Conservation (phyloP, 805 yeast genomes). For the Huiozyma naganishii region DNA sequence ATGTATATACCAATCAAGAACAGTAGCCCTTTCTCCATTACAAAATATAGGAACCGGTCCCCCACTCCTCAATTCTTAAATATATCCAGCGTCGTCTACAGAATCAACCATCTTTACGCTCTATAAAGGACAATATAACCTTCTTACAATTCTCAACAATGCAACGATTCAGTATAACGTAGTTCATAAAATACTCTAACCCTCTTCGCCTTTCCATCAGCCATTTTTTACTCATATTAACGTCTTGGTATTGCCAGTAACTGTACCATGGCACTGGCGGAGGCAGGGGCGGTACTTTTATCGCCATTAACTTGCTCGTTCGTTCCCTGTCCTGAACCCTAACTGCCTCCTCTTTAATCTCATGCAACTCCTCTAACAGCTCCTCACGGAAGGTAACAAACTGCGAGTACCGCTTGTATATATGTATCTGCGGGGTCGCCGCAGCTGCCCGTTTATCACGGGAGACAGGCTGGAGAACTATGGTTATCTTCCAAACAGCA, state of each 20-base stretch:
- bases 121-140: conserved; percentile 3
- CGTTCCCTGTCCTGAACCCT: conserved; percentile 8
- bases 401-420: conserved; percentile 57
- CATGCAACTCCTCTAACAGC: conserved; percentile 17
- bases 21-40: too few relatives aligned
- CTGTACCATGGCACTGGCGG: conserved; percentile 35
- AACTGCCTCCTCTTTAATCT: neutral
- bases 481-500: conserved; percentile 23
- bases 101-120: neutral
- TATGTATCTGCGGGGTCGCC: conserved; percentile 25
- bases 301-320: conserved; percentile 2
- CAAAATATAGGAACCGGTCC: too few relatives aligned
- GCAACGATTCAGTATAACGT: conserved; percentile 35
- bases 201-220: conserved; percentile 45
- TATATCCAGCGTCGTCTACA: too few relatives aligned
- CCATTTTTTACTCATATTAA: conserved; percentile 34
- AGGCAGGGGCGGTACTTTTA: conserved; percentile 40
- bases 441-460: neutral
- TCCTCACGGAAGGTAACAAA: conserved; percentile 38
- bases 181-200: conserved; percentile 48
- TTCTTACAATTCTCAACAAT: conserved; percentile 27
- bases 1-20: too few relatives aligned
- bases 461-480: conserved; percentile 9
- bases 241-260: conserved; percentile 20
- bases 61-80: too few relatives aligned